These are phyloP conservation scores for Amanita inopinata DNA, from an alignment of 768 basidiomycete species.

Conservation along the genomic window DNA sequence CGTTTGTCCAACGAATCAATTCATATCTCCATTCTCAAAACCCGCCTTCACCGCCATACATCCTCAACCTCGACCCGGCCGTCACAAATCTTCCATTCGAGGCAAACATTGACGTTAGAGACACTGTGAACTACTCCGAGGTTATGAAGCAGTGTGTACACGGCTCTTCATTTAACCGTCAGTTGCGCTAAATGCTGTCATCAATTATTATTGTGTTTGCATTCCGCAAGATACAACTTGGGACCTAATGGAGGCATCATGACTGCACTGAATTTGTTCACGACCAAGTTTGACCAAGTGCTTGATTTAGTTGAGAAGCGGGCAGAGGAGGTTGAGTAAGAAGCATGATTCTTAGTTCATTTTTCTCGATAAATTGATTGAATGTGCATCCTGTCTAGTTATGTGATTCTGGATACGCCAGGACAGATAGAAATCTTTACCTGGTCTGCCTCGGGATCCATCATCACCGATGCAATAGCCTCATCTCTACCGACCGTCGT, in stretches of 20 bases:
- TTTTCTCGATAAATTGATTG: not conserved
- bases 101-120: conserved; percentile 95
- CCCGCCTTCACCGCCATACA: conserved; percentile 82
- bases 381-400: conserved; percentile 34
- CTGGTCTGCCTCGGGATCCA: conserved; percentile 98
- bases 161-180: conserved; percentile 16
- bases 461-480: conserved; percentile 96
- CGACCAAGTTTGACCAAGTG: conserved; percentile 98
- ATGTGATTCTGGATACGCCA: conserved; percentile 93
- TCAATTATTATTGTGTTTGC: no score
- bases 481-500: conserved; percentile 89
- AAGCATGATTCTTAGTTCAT: conserved; percentile 9
- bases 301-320: conserved; percentile 85
- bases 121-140: conserved; percentile 94
- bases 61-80: conserved; percentile 96
- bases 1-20: conserved; percentile 92
- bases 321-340: conserved; percentile 81
- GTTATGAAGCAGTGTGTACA: conserved; percentile 97
- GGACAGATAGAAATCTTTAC: conserved; percentile 99
- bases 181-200: conserved; percentile 4
- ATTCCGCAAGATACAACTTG: conserved; percentile 74
- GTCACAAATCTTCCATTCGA: conserved; percentile 88
- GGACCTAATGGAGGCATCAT: conserved; percentile 98
- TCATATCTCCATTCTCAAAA: conserved; percentile 72
- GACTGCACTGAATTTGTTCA: conserved; percentile 94